Evolutionary conservation across 495 filamentous ascomycete genomes (phyloP).

Genomic region (Daldinia childiae): DNA sequence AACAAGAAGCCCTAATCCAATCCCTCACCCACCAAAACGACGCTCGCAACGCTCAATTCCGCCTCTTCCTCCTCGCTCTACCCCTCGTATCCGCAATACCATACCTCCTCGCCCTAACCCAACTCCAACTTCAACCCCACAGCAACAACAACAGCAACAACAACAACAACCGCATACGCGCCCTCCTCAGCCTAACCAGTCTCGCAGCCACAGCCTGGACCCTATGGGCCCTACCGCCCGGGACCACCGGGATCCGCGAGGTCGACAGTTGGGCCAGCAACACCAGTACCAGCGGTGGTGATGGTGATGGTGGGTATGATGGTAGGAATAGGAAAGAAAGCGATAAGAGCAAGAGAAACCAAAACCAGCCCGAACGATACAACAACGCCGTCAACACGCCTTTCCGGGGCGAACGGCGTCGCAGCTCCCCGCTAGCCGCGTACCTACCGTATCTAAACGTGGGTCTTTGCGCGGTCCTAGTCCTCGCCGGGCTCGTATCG

Average conservation of each 20-base stretch:
- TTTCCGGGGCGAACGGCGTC: neutral
- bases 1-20: conserved; percentile 76
- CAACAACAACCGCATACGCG: neutral
- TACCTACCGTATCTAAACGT: conserved; percentile 61
- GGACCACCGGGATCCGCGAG: conserved; percentile 47
- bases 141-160: neutral
- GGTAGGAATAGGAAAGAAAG: too few relatives aligned
- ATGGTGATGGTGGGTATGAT: too few relatives aligned
- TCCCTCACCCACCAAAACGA: conserved; percentile 66
- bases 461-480: conserved; percentile 52
- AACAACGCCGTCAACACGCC: neutral
- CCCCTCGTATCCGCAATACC: conserved; percentile 61
- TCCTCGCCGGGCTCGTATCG: conserved; percentile 47
- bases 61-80: conserved; percentile 64
- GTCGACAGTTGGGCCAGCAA: conserved; percentile 48
- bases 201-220: conserved; percentile 66
- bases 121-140: conserved; percentile 42
- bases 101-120: conserved; percentile 63
- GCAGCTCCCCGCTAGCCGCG: conserved; percentile 50
- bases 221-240: conserved; percentile 53
- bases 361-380: too few relatives aligned
- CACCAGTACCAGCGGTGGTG: too few relatives aligned
- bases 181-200: conserved; percentile 67
- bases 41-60: conserved; percentile 67
- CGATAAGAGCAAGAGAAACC: too few relatives aligned